These are phyloP conservation scores for Pisolithus marmoratus DNA, from an alignment of 768 basidiomycete species.

Conservation along the genomic window DNA sequence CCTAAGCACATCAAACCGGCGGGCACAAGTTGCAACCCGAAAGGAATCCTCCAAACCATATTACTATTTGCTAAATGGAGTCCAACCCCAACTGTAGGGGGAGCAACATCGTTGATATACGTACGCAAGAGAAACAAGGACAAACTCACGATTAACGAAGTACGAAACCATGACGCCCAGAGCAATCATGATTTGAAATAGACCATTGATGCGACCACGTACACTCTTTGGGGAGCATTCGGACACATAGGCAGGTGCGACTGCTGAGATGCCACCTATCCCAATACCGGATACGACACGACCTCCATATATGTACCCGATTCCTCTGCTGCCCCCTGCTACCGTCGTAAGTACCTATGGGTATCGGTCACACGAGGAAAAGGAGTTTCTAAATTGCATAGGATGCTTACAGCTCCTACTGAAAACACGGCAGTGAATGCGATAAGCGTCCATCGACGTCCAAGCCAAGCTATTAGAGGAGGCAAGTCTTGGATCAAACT, in stretches of 20 bases:
- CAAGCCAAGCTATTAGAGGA: slow-evolving; percentile 45
- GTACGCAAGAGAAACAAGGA: not conserved
- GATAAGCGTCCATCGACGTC: slow-evolving; percentile 60
- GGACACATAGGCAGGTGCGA: slow-evolving; percentile 47
- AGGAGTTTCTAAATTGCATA: not conserved
- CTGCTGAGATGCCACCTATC: slow-evolving; percentile 47
- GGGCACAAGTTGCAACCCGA: slow-evolving; percentile 47
- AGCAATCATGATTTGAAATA: slow-evolving; percentile 31
- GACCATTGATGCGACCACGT: slow-evolving; percentile 43
- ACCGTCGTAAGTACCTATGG: slow-evolving; percentile 15
- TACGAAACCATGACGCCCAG: slow-evolving; percentile 27
- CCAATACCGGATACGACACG: slow-evolving; percentile 60
- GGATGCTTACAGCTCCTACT: slow-evolving; percentile 58
- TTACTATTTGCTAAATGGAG: not conserved
- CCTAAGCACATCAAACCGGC: slow-evolving; percentile 39
- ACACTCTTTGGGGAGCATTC: slow-evolving; percentile 45
- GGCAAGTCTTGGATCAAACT: not conserved
- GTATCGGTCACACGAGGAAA: no score
- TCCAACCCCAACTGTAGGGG: not conserved
- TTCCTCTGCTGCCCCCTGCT: slow-evolving; percentile 45
- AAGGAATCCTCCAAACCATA: slow-evolving; percentile 42
- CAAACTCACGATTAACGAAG: not conserved
- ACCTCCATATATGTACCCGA: slow-evolving; percentile 46
- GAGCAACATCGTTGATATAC: not conserved
- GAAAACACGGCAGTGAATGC: slow-evolving; percentile 57